Conservation (phyloP, 2,329 filamentous ascomycete genomes). For the Cadophora sp. region DNA sequence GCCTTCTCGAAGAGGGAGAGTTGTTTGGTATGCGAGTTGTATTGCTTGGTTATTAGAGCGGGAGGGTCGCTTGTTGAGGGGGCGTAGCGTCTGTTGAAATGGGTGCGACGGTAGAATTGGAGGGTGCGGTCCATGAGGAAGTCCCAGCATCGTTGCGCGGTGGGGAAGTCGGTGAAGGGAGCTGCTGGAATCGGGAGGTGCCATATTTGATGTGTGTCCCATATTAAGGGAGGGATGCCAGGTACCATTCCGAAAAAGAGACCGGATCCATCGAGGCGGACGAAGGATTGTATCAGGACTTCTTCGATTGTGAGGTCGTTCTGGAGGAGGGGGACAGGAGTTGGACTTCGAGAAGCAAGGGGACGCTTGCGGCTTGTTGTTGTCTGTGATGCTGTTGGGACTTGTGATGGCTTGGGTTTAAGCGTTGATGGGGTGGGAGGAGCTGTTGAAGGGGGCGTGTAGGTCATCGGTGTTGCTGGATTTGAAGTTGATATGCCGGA, state of each 20-base stretch:
- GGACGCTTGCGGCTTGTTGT: slow-evolving; percentile 30
- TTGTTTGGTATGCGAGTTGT: slow-evolving; percentile 27
- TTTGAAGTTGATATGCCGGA: slow-evolving; percentile 13
- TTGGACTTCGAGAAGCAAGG: slow-evolving; percentile 31
- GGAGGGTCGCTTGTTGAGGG: slow-evolving; percentile 30
- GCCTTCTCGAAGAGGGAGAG: slow-evolving; percentile 36
- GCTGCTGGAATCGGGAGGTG: slow-evolving; percentile 36
- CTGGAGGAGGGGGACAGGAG: slow-evolving; percentile 33
- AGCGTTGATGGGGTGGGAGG: slow-evolving; percentile 23
- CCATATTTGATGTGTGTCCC: slow-evolving; percentile 41
- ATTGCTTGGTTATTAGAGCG: slow-evolving; percentile 27
- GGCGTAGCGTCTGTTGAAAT: slow-evolving; percentile 36
- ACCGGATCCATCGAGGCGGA: slow-evolving; percentile 37
- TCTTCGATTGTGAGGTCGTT: slow-evolving; percentile 41
- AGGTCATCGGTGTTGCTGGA: slow-evolving; percentile 24
- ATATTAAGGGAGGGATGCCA: slow-evolving; percentile 38
- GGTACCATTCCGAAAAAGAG: slow-evolving; percentile 41
- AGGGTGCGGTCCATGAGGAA: slow-evolving; percentile 41
- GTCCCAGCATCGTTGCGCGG: slow-evolving; percentile 42
- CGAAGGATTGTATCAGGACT: slow-evolving; percentile 40
- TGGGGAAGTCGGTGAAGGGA: slow-evolving; percentile 34
- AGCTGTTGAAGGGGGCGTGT: slow-evolving; percentile 26
- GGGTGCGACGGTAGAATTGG: slow-evolving; percentile 39
- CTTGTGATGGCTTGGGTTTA: neutral
- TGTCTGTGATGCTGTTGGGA: neutral